A percentile compares a stretch with the other conserved stretches of the same genome.
Evolutionary conservation across 192 early-diverging fungal genomes (phyloP).

Genomic region (Entrophospora sp.): DNA sequence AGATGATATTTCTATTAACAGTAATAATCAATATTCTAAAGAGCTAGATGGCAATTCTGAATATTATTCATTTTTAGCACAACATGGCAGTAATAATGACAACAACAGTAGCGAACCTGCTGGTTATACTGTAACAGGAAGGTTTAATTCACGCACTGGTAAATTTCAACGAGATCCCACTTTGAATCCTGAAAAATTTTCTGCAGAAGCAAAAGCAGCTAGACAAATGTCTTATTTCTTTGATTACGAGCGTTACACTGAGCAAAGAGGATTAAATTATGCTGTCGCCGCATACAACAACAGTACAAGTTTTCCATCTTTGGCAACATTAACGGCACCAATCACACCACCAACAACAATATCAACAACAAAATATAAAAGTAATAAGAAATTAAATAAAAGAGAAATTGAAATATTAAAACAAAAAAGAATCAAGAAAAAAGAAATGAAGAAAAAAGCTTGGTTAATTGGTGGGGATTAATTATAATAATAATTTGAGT

Average conservation of each 20-base stretch:
- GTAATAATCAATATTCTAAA: neutral
- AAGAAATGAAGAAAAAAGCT: slow-evolving; percentile 28
- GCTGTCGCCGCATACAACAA: too few relatives aligned
- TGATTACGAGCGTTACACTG: slow-evolving; percentile 32
- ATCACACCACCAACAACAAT: too few relatives aligned
- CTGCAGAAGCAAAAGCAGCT: slow-evolving; percentile 28
- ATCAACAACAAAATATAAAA: slow-evolving; percentile 10
- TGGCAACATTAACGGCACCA: too few relatives aligned
- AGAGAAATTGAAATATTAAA: slow-evolving; percentile 29
- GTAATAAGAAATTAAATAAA: slow-evolving; percentile 22
- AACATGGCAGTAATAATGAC: neutral
- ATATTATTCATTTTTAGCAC: slow-evolving; percentile 10
- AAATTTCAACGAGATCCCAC: slow-evolving; percentile 25
- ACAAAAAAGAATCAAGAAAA: slow-evolving; percentile 30
- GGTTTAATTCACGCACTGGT: slow-evolving; percentile 35
- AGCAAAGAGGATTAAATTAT: slow-evolving; percentile 24
- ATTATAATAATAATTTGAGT: too few relatives aligned
- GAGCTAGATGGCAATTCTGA: neutral
- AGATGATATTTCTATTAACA: neutral
- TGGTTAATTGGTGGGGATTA: slow-evolving; percentile 24
- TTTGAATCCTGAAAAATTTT: slow-evolving; percentile 27
- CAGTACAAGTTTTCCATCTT: too few relatives aligned
- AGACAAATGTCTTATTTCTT: slow-evolving; percentile 35
- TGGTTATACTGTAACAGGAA: slow-evolving; percentile 24
- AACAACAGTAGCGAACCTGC: too few relatives aligned